Evolutionary conservation across 495 filamentous ascomycete genomes (phyloP), one percentile per base, ranked within the genome.

Genomic region (Talaromyces adpressus): DNA sequence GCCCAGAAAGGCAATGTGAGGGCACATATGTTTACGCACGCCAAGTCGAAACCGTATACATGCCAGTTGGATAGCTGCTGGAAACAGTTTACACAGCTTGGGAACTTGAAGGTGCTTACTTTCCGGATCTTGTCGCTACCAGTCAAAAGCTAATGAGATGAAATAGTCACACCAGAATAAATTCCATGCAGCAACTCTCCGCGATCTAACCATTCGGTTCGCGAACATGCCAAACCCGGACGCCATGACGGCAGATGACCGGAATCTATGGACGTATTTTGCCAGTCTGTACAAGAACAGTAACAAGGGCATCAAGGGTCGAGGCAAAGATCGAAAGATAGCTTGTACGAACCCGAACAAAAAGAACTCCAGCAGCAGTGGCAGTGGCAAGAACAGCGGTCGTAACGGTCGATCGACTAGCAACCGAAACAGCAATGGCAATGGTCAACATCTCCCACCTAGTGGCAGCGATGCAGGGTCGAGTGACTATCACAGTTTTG

Each of bases 61-160:
- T 97, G 93, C 72, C 84, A 83, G 58, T 79, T 97, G 20, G 91
- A 94, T 67, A 81, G 85, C 62, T 97, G 93, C 71, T 80, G 83
- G 56, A 96, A 96, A 76, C 82, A 87, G 22, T 96, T 97, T 69
- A 93, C 91, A 0, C 90, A 93, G 62, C 82, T 93, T 3, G 93
- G 93, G 0, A 97, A 96, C 67, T 79, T 96, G 6, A 97, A 97
- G 83, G 91, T n/a, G n/a, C n/a, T n/a, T n/a, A n/a, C n/a, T n/a
- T n/a, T n/a, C n/a, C n/a, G n/a, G n/a, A n/a, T n/a, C n/a, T n/a
- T n/a, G n/a, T n/a, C n/a, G n/a, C n/a, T n/a, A n/a, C n/a, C n/a
- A n/a, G n/a, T n/a, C n/a, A 14, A 5, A 2, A 4, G 51, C 51
- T 54, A 29, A 54, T 29, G 12, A 27, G 11, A 12, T 27, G 6